Evolutionary conservation across 169 alveolate species (phyloP).

Genomic region (Cryptosporidium ubiquitum): DNA sequence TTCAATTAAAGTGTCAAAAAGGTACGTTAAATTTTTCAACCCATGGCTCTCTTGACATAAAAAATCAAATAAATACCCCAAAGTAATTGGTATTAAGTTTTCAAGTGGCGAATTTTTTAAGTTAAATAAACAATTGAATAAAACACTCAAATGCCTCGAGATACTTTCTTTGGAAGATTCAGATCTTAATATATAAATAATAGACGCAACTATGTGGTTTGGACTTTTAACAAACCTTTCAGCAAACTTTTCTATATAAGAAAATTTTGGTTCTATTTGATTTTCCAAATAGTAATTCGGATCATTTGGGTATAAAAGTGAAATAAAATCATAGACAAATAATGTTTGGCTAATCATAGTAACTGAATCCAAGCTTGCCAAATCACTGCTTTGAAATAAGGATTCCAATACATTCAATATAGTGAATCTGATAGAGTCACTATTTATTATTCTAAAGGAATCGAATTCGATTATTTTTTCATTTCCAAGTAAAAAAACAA

Average conservation of each 20-base stretch:
- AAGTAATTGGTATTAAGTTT: slow-evolving; percentile 26
- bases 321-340: slow-evolving; percentile 9
- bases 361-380: slow-evolving; percentile 34
- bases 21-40: not conserved
- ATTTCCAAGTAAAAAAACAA: slow-evolving; percentile 22
- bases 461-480: slow-evolving; percentile 38
- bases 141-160: not conserved
- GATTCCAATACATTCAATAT: slow-evolving; percentile 17
- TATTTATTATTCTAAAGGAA: not conserved
- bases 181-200: slow-evolving; percentile 13
- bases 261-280: not conserved
- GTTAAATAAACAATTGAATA: slow-evolving; percentile 9
- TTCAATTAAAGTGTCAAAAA: slow-evolving; percentile 5
- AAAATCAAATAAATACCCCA: slow-evolving; percentile 14
- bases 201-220: slow-evolving; percentile 21
- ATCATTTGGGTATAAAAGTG: not conserved
- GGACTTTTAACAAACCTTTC: slow-evolving; percentile 54
- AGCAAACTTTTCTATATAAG: not conserved
- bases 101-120: slow-evolving; percentile 42
- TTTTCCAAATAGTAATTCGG: not conserved
- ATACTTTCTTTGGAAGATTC: not conserved
- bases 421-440: slow-evolving; percentile 13
- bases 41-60: not conserved
- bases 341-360: slow-evolving; percentile 26
- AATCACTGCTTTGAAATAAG: slow-evolving; percentile 10